Conservation (phyloP, 768 basidiomycete genomes). For the Tulasnella sp. region DNA sequence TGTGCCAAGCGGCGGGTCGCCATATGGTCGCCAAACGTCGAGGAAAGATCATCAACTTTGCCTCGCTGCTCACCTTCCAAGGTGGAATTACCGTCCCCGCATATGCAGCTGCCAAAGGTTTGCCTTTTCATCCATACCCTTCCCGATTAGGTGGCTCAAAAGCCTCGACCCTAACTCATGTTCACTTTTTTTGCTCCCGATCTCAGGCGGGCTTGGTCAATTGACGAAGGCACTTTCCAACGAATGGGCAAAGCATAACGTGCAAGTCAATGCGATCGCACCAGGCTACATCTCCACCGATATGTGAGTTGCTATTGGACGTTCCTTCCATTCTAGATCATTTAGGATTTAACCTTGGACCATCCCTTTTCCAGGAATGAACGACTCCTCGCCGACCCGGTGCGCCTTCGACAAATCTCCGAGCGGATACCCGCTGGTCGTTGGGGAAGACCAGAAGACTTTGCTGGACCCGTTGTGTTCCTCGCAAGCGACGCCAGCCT, state of each 20-base stretch:
- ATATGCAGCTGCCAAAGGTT: slow-evolving; percentile 87
- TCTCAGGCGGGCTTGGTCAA: slow-evolving; percentile 64
- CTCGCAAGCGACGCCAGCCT: slow-evolving; percentile 68
- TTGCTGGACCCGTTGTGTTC: slow-evolving; percentile 73
- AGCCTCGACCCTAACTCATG: slow-evolving; percentile 27
- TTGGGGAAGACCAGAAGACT: slow-evolving; percentile 74
- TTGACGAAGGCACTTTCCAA: slow-evolving; percentile 89
- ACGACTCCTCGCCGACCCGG: slow-evolving; percentile 64
- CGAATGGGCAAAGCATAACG: slow-evolving; percentile 87
- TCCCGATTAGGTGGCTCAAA: neutral
- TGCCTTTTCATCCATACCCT: neutral
- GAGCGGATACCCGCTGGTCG: slow-evolving; percentile 73
- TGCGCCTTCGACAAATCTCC: slow-evolving; percentile 67
- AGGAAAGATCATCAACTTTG: slow-evolving; percentile 74
- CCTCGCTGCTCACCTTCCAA: slow-evolving; percentile 62
- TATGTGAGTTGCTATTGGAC: slow-evolving; percentile 58
- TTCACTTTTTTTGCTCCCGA: slow-evolving; percentile 20
- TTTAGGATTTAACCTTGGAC: neutral
- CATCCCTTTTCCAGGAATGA: slow-evolving; percentile 57
- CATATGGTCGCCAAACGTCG: slow-evolving; percentile 78
- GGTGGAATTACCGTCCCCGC: slow-evolving; percentile 79
- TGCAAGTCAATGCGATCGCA: slow-evolving; percentile 86
- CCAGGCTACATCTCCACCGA: slow-evolving; percentile 91
- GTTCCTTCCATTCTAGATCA: slow-evolving; percentile 2
- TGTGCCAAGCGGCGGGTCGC: slow-evolving; percentile 81